Conservation (phyloP, 2,329 filamentous ascomycete genomes). For the Pseudogymnoascus sp. region DNA sequence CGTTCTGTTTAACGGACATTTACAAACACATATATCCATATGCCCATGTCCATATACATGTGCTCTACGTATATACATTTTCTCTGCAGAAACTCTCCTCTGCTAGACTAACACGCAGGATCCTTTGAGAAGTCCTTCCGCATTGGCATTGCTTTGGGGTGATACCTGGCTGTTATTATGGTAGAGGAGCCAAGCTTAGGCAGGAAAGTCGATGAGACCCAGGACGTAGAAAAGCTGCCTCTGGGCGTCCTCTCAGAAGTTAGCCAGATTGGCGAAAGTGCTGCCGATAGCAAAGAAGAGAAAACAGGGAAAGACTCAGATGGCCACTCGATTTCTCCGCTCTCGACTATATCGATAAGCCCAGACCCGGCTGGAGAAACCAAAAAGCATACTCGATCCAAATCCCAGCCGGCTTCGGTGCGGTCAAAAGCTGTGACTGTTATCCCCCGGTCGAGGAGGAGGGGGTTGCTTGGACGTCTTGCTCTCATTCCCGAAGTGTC, state of each 20-base stretch:
- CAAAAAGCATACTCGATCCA: constrained; percentile 13
- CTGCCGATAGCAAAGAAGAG: neutral
- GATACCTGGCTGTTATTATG: neutral
- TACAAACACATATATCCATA: neutral
- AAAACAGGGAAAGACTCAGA: constrained; percentile 11
- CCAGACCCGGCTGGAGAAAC: constrained; percentile 10
- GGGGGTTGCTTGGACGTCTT: constrained; percentile 65
- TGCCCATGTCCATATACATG: neutral
- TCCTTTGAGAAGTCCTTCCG: neutral
- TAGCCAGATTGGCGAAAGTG: neutral
- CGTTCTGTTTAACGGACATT: constrained; percentile 2
- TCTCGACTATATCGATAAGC: constrained; percentile 17
- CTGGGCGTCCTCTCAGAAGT: neutral
- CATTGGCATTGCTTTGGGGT: neutral
- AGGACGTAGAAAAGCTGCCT: neutral
- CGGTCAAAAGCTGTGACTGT: constrained; percentile 32
- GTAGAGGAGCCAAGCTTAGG: neutral
- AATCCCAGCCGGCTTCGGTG: constrained; percentile 33
- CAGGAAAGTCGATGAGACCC: neutral
- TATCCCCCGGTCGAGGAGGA: constrained; percentile 44
- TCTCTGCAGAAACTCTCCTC: neutral
- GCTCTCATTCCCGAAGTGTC: constrained; percentile 72
- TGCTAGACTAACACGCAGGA: neutral
- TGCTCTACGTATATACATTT: neutral
- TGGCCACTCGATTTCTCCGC: constrained; percentile 15